These are phyloP conservation scores for Gymnopus androsaceus DNA, from an alignment of 1,284 basidiomycete species.

Conservation along the genomic window DNA sequence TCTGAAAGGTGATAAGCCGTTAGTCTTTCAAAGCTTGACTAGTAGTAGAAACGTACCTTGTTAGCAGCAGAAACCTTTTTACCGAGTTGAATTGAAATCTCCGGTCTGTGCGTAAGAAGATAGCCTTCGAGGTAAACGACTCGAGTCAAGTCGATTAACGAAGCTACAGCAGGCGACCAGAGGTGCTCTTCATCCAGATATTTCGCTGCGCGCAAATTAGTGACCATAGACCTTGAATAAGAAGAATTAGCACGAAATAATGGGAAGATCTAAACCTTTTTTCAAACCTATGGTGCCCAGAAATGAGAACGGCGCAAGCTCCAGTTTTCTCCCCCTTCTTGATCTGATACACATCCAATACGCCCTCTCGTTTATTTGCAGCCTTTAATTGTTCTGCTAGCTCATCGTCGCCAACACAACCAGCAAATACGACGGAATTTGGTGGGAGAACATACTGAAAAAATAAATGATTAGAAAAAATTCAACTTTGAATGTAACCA, in stretches of 20 bases:
- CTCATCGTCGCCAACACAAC: conserved; percentile 91
- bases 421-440: conserved; percentile 91
- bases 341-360: conserved; percentile 91
- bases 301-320: conserved; percentile 95
- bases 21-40: background rate
- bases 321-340: conserved; percentile 88
- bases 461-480: conserved; percentile 10
- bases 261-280: background rate
- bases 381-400: conserved; percentile 87
- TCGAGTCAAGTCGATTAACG: conserved; percentile 79
- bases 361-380: conserved; percentile 92
- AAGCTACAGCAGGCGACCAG: conserved; percentile 73
- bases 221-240: conserved; percentile 8
- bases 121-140: conserved; percentile 96
- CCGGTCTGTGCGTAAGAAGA: conserved; percentile 93
- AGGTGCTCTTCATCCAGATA: conserved; percentile 85
- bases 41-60: conserved; percentile 57
- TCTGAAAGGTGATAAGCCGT: conserved; percentile 41
- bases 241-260: background rate
- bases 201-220: conserved; percentile 85
- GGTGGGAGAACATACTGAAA: conserved; percentile 84
- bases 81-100: conserved; percentile 75
- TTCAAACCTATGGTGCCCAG: conserved; percentile 83
- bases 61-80: conserved; percentile 77
- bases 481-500: background rate